A percentile compares a stretch with the other conserved stretches of the same genome.
Conservation (phyloP, 805 yeast species). For the Candida tallmaniae region DNA sequence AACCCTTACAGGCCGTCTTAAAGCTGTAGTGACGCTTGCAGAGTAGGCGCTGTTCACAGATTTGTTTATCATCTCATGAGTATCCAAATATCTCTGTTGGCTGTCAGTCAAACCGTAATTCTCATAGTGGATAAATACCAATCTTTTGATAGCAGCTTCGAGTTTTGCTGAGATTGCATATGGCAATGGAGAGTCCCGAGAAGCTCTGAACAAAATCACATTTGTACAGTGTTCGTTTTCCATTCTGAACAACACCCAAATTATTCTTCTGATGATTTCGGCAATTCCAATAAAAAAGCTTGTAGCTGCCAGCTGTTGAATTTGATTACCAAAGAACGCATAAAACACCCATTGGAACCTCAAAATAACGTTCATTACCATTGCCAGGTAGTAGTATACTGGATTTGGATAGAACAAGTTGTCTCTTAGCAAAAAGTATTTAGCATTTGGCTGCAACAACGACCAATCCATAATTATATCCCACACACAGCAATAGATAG, state of each 20-base stretch:
- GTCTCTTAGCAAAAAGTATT: constrained; percentile 60
- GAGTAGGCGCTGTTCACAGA: neutral
- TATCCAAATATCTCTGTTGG: neutral
- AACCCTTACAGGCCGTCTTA: constrained; percentile 5
- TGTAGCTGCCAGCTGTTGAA: constrained; percentile 84
- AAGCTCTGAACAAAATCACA: constrained; percentile 78
- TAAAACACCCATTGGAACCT: constrained; percentile 93
- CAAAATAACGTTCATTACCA: constrained; percentile 64
- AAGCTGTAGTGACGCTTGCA: constrained; percentile 8
- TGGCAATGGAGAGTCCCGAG: constrained; percentile 83
- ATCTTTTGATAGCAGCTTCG: constrained; percentile 29
- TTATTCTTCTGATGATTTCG: constrained; percentile 75
- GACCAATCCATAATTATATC: constrained; percentile 97
- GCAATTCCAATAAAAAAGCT: constrained; percentile 80
- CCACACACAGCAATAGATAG: constrained; percentile 72
- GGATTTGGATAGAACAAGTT: constrained; percentile 61
- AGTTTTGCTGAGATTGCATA: constrained; percentile 46
- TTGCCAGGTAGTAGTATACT: constrained; percentile 58
- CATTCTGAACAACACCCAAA: constrained; percentile 90
- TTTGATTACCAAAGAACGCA: constrained; percentile 67
- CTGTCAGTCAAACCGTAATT: no score
- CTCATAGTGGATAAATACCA: constrained; percentile 34
- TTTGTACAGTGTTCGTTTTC: constrained; percentile 96
- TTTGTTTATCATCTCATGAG: neutral
- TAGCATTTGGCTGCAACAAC: constrained; percentile 60